These are phyloP conservation scores for Boletus sp. DNA, from an alignment of 1,284 basidiomycete genomes.

Conservation along the genomic window DNA sequence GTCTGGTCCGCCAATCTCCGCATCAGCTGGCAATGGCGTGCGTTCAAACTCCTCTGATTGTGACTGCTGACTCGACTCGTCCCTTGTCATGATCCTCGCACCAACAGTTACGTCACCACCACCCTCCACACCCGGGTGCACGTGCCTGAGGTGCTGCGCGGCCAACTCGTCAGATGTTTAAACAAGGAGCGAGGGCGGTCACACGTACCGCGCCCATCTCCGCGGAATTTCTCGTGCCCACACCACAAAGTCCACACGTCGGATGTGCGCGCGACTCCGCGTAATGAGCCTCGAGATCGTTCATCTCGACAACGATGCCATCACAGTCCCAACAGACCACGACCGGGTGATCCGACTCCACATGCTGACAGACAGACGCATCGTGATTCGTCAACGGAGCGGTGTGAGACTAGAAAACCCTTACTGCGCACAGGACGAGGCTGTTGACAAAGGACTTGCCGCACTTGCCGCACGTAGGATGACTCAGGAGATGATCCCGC, in stretches of 20 bases:
- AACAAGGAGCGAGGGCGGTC: neutral
- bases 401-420: slow-evolving; percentile 6
- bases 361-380: slow-evolving; percentile 20
- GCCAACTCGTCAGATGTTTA: slow-evolving; percentile 12
- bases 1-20: neutral
- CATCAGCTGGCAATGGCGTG: neutral
- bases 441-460: slow-evolving; percentile 26
- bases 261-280: slow-evolving; percentile 33
- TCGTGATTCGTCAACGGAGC: neutral
- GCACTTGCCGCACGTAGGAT: slow-evolving; percentile 33
- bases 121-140: slow-evolving; percentile 20
- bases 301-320: slow-evolving; percentile 30
- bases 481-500: slow-evolving; percentile 33
- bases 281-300: slow-evolving; percentile 30
- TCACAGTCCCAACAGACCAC: slow-evolving; percentile 39
- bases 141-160: slow-evolving; percentile 26
- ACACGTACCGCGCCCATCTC: slow-evolving; percentile 32
- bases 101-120: slow-evolving; percentile 12
- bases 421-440: slow-evolving; percentile 28
- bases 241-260: slow-evolving; percentile 28
- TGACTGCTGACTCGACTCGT: no score
- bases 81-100: neutral
- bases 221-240: slow-evolving; percentile 19
- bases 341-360: slow-evolving; percentile 28
- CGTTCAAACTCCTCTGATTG: neutral